Evolutionary conservation across 345 rosid genomes (phyloP), one percentile per base, ranked within the genome.

Genomic region (Eucalyptus tenuipes): DNA sequence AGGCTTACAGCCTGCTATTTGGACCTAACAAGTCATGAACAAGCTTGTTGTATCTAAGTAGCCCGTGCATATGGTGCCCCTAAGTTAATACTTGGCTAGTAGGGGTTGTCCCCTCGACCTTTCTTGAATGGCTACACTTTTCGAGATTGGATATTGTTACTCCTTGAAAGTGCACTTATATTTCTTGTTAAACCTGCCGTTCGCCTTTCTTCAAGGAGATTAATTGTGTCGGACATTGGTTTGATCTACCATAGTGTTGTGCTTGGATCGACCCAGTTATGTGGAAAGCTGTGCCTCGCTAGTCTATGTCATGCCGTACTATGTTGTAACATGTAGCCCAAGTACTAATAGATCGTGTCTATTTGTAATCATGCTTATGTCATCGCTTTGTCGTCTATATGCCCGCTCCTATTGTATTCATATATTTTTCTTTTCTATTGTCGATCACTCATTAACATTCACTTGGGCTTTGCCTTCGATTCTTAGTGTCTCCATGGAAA

Each of bases 181-280:
- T 5, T 2, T 75, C 82, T 20, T 24, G 13, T 10, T 40, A 44
- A 12, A 20, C 15, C 16, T 20, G 1, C 29, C 3, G 27, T 75
- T 37, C 7, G 15, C 47, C 9, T 40, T 75, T 20, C 13, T 20
- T 25, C 12, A 20, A 40, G 29, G 29, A 75, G 82, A 40, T 40
- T 6, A 75, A 75, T 44, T 75, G 16, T 75, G 47, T 37, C 8
- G 4, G 3, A 37, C 7, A 40, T 75, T 2, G 0, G 29, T 37
- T 3, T 2, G 2, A 22, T 25, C 15, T 20, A 37, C 14, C 3
- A 27, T 40, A 3, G 4, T 1, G 16, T 40, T 37, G 15, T 20
- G 82, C 25, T 40, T 40, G 5, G 29, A 75, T 22, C 0, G 8
- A 12, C 25, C 29, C 5, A 42, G 13, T 20, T 40, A 75, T 64